Evolutionary conservation across 73 alveolate species (phyloP), one percentile per base, ranked within the genome.

Genomic region (Paramecium pentaurelia): DNA sequence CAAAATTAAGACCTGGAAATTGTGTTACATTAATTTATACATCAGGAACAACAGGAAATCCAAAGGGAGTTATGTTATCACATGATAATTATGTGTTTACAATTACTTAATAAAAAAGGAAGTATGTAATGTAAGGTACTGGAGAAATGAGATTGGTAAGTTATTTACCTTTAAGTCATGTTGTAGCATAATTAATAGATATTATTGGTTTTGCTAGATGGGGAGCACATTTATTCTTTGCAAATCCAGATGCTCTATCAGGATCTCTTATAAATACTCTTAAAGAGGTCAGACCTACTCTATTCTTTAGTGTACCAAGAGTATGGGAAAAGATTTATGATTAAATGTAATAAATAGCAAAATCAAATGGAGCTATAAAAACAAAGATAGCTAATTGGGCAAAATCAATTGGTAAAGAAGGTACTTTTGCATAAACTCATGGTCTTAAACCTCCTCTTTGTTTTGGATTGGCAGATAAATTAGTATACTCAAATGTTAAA

Each of bases 311-410:
- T 83, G 98, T 95, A 3, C 99, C 99, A 8, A 90, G 99, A 95
- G 97, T 97, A 0, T 97, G 98, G 98, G 99, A 97, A 92, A 97
- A 97, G 86, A 93, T 97, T 36, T 97, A 95, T 60, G 99, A 97
- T 60, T 92, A 90, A 94, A 83, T 97, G 71, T 93, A 93, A 86
- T 98, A 93, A 45, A 44, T 97, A 32, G 98, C 95, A 58, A 96
- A 95, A 42, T 58, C 87, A 32, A 77, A 91, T 32, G 95, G 96
- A 8, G 71, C 93, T 14, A 30, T 95, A 16, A 86, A 86, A 58
- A 86, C 95, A 18, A 86, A 77, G 45, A 75, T 95, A 37, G 95
- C 96, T 34, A 60, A 92, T 10, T 96, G 98, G 98, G 97, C 97
- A 9, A 96, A 95, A 75, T 92, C 88, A 11, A 87, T 87, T 2